phyloP scores from a whole-genome alignment of 371 early-diverging fungal genomes.

The Saksenaea vasiformis region DNA sequence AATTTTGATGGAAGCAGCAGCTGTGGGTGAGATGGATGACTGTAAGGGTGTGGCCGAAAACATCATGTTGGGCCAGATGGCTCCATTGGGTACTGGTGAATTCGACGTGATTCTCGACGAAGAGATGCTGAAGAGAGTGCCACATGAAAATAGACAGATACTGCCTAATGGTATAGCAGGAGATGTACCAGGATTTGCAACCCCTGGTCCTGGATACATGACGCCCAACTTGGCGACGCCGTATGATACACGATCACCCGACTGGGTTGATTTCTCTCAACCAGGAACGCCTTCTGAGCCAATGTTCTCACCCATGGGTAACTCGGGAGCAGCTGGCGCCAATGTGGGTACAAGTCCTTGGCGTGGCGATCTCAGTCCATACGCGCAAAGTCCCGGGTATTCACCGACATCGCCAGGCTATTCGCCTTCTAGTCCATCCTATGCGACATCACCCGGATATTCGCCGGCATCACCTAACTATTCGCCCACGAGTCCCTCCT shows the following conservation, averaged over 20 bases:
- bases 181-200: conserved; percentile 47
- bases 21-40: conserved; percentile 91
- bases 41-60: conserved; percentile 98
- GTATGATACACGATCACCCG: conserved; percentile 59
- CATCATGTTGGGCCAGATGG: conserved; percentile 98
- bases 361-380: conserved; percentile 53
- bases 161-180: conserved; percentile 45
- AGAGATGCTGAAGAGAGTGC: conserved; percentile 76
- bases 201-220: conserved; percentile 58
- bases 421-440: conserved; percentile 56
- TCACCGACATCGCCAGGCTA: conserved; percentile 83
- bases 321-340: conserved; percentile 46
- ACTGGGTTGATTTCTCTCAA: conserved; percentile 60
- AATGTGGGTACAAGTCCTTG: conserved; percentile 49
- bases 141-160: conserved; percentile 41
- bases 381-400: conserved; percentile 64
- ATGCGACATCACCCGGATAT: conserved; percentile 74
- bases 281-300: conserved; percentile 61
- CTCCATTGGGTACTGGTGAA: conserved; percentile 97
- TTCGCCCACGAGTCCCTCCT: conserved; percentile 66
- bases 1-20: conserved; percentile 97
- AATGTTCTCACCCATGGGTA: conserved; percentile 70
- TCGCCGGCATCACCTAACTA: conserved; percentile 77
- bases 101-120: conserved; percentile 94
- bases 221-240: conserved; percentile 61